These are phyloP conservation scores for Juglanconis sp. DNA, from an alignment of 2,329 filamentous ascomycete genomes.

Conservation along the genomic window DNA sequence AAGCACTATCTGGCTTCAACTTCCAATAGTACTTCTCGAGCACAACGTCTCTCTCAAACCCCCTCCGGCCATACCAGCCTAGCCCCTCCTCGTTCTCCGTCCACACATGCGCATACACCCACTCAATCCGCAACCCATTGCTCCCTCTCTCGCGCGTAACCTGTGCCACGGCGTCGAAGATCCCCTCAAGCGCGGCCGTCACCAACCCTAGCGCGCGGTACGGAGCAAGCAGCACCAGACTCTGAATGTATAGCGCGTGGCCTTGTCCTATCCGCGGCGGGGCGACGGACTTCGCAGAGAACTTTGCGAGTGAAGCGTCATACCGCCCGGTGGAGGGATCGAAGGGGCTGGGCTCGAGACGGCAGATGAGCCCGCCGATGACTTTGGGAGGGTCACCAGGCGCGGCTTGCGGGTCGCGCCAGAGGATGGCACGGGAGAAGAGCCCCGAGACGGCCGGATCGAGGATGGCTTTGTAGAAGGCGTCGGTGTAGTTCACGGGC, in stretches of 20 bases:
- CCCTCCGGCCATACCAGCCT: slow-evolving; percentile 58
- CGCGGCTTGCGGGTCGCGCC: slow-evolving; percentile 39
- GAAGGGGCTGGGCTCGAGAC: slow-evolving; percentile 51
- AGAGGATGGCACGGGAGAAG: slow-evolving; percentile 60
- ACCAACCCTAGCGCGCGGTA: slow-evolving; percentile 60
- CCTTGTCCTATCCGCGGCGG: slow-evolving; percentile 23
- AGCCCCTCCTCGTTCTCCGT: slow-evolving; percentile 62
- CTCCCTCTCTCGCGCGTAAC: slow-evolving; percentile 24
- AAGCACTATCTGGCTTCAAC: slow-evolving; percentile 59
- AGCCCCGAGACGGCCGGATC: slow-evolving; percentile 47
- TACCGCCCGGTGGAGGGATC: slow-evolving; percentile 20
- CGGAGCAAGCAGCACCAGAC: slow-evolving; percentile 59
- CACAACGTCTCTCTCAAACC: slow-evolving; percentile 50
- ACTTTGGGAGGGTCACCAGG: slow-evolving; percentile 40
- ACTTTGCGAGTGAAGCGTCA: slow-evolving; percentile 12
- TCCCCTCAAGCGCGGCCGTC: slow-evolving; percentile 52
- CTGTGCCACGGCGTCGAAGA: slow-evolving; percentile 39
- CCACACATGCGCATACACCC: slow-evolving; percentile 63
- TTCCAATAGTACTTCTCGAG: slow-evolving; percentile 60
- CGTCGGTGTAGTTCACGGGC: slow-evolving; percentile 60
- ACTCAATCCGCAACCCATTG: slow-evolving; percentile 5
- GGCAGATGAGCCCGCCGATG: slow-evolving; percentile 60
- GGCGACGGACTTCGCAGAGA: neutral
- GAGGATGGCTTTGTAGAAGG: slow-evolving; percentile 57
- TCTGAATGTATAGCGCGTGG: slow-evolving; percentile 62